Evolutionary conservation across 306 rosid species (phyloP), one percentile per base, ranked within the genome.

Genomic region (Clitoria ternatea): DNA sequence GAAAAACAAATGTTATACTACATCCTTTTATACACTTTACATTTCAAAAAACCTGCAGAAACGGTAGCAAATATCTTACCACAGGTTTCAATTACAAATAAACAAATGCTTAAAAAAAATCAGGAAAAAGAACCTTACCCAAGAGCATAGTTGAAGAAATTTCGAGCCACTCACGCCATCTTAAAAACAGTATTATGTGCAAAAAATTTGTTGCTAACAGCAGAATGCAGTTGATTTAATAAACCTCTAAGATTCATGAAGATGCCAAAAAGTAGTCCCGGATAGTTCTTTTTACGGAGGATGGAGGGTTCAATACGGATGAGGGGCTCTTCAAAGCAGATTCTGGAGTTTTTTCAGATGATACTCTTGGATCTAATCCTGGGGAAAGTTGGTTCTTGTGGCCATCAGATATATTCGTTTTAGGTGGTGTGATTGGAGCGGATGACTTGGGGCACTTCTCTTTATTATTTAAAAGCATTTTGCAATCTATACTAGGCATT

Each of bases 281-380:
- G 70, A 95, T 95, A 9, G 99, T 95, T 85, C 97, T 82, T 77
- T 82, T 89, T 3, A 85, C 43, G 35, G 97, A 89, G 70, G 97
- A 82, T 61, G 96, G 97, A 36, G 99, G 96, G 73, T 79, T 87
- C 84, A 95, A 81, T 65, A 91, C 97, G 70, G 97, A 91, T 33
- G 92, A 95, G 15, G 97, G 99, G 82, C 99, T 91, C 76, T 85
- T 83, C 63, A 49, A n/a, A 42, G 87, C 66, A 15, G 96, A 79
- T 74, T 91, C 92, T 4, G 97, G 96, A 27, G 92, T 84, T 79
- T 82, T 91, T 70, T 89, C 89, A 10, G 86, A 81, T 14, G 67
- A 40, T 59, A 49, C 80, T 20, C 57, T 66, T 37, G 3, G 81
- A 74, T 42, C 86, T 5, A 81, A 61, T 64, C 73, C 78, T 22